Evolutionary conservation across 1,139 yeast species (phyloP), one percentile per base, ranked within the genome.

Genomic region (Scheffersomyces parashehatae): DNA sequence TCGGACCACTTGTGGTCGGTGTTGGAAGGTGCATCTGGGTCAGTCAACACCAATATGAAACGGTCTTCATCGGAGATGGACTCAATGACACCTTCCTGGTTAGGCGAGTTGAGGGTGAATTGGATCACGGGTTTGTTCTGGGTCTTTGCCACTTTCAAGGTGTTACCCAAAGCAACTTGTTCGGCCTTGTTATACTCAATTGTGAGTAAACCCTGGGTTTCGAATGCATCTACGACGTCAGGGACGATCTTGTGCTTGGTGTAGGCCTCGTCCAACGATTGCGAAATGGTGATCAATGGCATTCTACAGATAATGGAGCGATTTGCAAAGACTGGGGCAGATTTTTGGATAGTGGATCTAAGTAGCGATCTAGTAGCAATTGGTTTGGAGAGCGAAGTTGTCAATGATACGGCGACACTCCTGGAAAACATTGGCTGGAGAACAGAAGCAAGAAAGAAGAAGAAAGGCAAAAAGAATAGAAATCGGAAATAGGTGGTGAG

Each of bases 11-110:
- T 87, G 56, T 85, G 82, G 61, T 90, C 97, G 1, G 77, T 73
- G 51, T 82, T 77, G 3, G 91, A 80, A 13, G 97, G 97, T 7
- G 97, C 97, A 70, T 90, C 97, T 1, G 97, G 97, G 62, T 90
- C 97, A 3, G 97, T 90, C 53, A 90, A 56, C 3, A 87, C 87
- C 52, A 90, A 68, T 3, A 93, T 82, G 65, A 85, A 88, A 41
- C 73, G 68, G 51, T 83, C 88, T n/a, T 67, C 61, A 16, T 67
- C 59, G 15, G 68, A 58, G 38, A 79, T 72, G 38, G 45, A 43
- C 67, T 70, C 58, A 73, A 66, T 40, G 64, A 72, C 42, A 59
- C 67, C 42, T 66, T 69, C 51, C 61, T 65, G 64, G 51, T 52
- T 51, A 53, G 74, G 64, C 24, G 79, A 68, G 50, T 81, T 79